These are phyloP conservation scores for Lodderomyces orthopsilosis DNA, from an alignment of 1,139 yeast species.

Conservation along the genomic window DNA sequence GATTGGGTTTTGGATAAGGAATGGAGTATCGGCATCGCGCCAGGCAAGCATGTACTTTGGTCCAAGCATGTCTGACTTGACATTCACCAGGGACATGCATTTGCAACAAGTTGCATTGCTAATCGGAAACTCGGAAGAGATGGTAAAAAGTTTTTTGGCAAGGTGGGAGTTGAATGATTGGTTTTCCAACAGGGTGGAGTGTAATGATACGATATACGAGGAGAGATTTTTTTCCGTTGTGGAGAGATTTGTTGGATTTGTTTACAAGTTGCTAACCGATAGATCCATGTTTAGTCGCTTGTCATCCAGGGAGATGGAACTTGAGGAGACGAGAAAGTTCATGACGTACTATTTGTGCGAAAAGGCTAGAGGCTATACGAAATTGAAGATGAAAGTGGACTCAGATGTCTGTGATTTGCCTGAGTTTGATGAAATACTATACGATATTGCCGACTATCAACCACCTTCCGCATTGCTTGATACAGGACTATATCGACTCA, in stretches of 20 bases:
- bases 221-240: slow-evolving; percentile 52
- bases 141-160: slow-evolving; percentile 49
- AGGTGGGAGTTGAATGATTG: slow-evolving; percentile 62
- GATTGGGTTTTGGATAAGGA: slow-evolving; percentile 87
- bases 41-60: slow-evolving; percentile 42
- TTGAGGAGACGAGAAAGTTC: slow-evolving; percentile 28
- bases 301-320: slow-evolving; percentile 15
- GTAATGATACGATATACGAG: slow-evolving; percentile 49
- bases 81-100: slow-evolving; percentile 50
- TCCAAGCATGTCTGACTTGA: slow-evolving; percentile 32
- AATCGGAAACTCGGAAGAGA: slow-evolving; percentile 39
- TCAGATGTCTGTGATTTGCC: slow-evolving; percentile 31
- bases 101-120: slow-evolving; percentile 54
- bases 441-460: slow-evolving; percentile 40
- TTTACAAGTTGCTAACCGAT: slow-evolving; percentile 57
- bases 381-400: slow-evolving; percentile 38
- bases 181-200: slow-evolving; percentile 40
- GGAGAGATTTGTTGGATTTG: slow-evolving; percentile 52
- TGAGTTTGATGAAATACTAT: slow-evolving; percentile 36
- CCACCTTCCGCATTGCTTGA: slow-evolving; percentile 41
- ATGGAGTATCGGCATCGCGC: slow-evolving; percentile 55
- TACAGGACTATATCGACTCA: slow-evolving; percentile 46
- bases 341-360: slow-evolving; percentile 49
- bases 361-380: slow-evolving; percentile 55
- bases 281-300: slow-evolving; percentile 33